Evolutionary conservation across 1,139 yeast genomes (phyloP), one percentile per base, ranked within the genome.

Genomic region (Schwanniomyces etchellsii): DNA sequence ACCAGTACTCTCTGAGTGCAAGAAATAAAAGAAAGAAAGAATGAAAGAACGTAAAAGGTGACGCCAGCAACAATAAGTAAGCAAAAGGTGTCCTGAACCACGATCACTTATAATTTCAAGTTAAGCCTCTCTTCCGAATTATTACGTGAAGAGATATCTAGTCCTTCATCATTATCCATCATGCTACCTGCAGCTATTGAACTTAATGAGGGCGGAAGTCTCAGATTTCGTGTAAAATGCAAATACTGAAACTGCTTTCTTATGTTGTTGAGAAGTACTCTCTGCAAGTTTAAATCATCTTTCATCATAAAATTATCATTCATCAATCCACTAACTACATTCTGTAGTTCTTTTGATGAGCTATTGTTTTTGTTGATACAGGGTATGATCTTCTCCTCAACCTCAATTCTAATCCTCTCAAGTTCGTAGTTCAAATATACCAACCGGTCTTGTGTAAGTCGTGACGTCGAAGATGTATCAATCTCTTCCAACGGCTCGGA

Each of bases 211-310:
- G 9, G 21, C 21, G 7, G 25, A 23, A 11, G 14, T 26, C 32
- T 32, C 9, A 29, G 25, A 12, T 33, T 33, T 33, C 73, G 56
- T 13, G 67, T 58, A 38, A 70, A 61, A 33, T 70, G 38, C 38
- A 72, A 50, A 38, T 66, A 72, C 36, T 72, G 78, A 18, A 73
- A 48, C 39, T 73, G 79, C 38, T 73, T 74, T 26, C 77, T 48
- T 21, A 73, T 44, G 35, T 73, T 66, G 41, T 62, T 65, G 25
- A 74, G 52, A 30, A 66, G 52, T 38, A 66, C 51, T 29, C 76
- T 43, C 36, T 72, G 78, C 29, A 60, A 45, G 37, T 60, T 68
- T 42, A 73, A 39, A 35, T 73, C 78, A 30, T 73, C 78, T 34
- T 66, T 58, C 56, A 72, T 55, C 45, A 63, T 57, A 26, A 60